These are phyloP conservation scores for Quercus rubra DNA, from an alignment of 306 rosid genomes.

Conservation along the genomic window DNA sequence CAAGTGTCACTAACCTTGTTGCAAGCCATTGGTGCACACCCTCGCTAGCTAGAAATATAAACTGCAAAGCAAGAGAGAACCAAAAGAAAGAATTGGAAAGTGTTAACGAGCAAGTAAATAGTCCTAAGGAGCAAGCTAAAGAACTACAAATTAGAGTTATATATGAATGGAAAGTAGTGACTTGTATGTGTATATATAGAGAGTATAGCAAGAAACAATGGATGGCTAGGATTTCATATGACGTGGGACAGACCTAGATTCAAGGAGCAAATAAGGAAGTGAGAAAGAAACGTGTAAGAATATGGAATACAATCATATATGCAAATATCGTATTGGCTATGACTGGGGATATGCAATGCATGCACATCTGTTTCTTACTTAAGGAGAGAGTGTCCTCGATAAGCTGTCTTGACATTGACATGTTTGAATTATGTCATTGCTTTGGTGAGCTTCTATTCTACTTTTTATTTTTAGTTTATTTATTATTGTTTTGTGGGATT, in stretches of 20 bases:
- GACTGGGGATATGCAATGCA: too few species aligned
- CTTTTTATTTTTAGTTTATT: neutral
- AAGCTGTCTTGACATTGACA: conserved; percentile 31
- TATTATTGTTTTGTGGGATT: too few species aligned
- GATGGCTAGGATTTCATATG: conserved; percentile 25
- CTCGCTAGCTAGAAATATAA: neutral
- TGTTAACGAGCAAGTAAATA: neutral
- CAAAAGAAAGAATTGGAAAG: neutral
- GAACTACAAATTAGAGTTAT: too few species aligned
- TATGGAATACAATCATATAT: conserved; percentile 27
- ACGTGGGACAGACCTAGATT: conserved; percentile 5
- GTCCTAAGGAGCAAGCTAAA: neutral
- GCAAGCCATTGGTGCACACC: conserved; percentile 25
- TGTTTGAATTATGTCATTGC: conserved; percentile 4
- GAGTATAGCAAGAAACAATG: neutral
- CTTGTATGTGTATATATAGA: conserved; percentile 24
- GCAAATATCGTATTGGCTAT: too few species aligned
- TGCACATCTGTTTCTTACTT: too few species aligned
- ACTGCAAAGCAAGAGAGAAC: neutral
- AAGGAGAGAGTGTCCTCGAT: neutral
- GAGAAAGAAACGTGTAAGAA: conserved; percentile 27
- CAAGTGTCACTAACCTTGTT: too few species aligned
- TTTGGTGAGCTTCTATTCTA: neutral
- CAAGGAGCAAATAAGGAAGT: conserved; percentile 8
- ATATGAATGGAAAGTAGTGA: neutral